Conservation (phyloP, 805 yeast genomes). For the Starmerella geochares region DNA sequence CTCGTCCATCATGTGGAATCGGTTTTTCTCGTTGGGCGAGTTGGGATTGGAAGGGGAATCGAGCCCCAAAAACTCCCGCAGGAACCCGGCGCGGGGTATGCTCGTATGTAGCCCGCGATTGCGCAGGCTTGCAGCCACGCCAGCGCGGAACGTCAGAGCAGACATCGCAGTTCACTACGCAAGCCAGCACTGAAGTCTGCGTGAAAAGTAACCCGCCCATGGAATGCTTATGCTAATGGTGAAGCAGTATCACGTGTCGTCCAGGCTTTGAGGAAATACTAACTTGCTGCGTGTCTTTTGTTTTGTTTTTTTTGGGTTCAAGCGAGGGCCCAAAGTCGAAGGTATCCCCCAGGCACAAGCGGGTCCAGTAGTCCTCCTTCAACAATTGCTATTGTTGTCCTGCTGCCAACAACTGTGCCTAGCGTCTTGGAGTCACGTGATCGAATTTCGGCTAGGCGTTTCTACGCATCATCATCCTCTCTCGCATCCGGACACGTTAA, state of each 20-base stretch:
- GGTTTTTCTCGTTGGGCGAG: constrained; percentile 54
- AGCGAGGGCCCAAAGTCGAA: too few species aligned
- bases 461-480: too few species aligned
- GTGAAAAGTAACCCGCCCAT: constrained; percentile 1
- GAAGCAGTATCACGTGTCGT: neutral
- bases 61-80: constrained; percentile 25
- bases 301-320: too few species aligned
- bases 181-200: neutral
- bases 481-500: neutral
- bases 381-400: too few species aligned
- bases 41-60: constrained; percentile 20
- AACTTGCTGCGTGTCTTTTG: too few species aligned
- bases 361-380: too few species aligned
- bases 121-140: neutral
- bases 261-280: too few species aligned
- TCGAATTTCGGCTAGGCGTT: too few species aligned
- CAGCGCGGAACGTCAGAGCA: neutral
- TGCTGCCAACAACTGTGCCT: too few species aligned
- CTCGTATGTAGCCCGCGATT: constrained; percentile 32
- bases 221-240: too few species aligned
- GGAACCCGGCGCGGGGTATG: constrained; percentile 18
- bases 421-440: too few species aligned
- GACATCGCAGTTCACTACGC: neutral
- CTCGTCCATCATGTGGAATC: constrained; percentile 84
- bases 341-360: too few species aligned